These are phyloP conservation scores for Beauveria asiatica DNA, from an alignment of 2,329 filamentous ascomycete genomes.

Conservation along the genomic window DNA sequence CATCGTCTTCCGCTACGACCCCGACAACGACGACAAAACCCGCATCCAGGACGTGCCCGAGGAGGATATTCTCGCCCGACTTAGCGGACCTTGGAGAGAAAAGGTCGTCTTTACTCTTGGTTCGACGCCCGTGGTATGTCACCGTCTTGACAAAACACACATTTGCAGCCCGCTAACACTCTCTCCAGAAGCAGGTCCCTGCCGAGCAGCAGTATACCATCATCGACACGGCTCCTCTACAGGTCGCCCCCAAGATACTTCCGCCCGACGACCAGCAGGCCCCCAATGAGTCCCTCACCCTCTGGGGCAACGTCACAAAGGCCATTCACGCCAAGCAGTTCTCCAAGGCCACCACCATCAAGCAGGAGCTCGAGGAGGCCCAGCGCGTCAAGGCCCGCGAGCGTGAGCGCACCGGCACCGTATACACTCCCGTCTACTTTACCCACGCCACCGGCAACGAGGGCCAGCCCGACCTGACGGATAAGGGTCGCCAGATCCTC, in stretches of 20 bases:
- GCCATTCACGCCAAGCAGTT: constrained; percentile 81
- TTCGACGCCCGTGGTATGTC: constrained; percentile 52
- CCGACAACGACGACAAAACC: constrained; percentile 71
- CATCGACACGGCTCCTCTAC: constrained; percentile 79
- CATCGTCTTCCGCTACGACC: constrained; percentile 83
- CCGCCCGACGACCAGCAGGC: constrained; percentile 74
- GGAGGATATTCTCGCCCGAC: constrained; percentile 69
- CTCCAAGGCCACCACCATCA: constrained; percentile 72
- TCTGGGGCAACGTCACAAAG: constrained; percentile 82
- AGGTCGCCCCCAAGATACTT: constrained; percentile 67
- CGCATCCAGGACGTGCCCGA: constrained; percentile 81
- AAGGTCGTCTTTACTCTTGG: constrained; percentile 55
- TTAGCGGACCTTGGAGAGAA: constrained; percentile 82
- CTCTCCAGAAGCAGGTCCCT: constrained; percentile 32
- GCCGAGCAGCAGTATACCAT: constrained; percentile 61
- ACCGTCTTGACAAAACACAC: no score
- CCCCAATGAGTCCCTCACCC: constrained; percentile 77
- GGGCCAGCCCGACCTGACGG: constrained; percentile 47
- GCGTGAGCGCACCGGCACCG: constrained; percentile 58
- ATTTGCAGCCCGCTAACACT: no score
- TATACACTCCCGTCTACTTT: constrained; percentile 88
- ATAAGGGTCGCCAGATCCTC: constrained; percentile 42
- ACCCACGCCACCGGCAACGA: constrained; percentile 47
- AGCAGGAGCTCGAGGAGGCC: constrained; percentile 83
- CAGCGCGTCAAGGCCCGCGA: constrained; percentile 80